Conservation (phyloP, 108 stramenopile species). For the Skeletonema marinoi region DNA sequence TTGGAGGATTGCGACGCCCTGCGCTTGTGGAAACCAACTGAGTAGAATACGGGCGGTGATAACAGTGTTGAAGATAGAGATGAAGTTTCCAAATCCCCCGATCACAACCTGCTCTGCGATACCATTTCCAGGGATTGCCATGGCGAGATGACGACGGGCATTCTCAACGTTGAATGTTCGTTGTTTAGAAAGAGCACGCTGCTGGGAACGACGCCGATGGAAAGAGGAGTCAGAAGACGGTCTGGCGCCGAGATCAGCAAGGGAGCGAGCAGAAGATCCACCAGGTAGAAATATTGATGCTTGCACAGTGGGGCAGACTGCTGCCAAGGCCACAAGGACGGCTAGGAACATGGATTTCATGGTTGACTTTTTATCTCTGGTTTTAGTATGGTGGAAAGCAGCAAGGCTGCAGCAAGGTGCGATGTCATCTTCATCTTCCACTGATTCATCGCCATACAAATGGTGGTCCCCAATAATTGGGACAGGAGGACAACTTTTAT, state of each 20-base stretch:
- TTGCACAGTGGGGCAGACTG: not conserved
- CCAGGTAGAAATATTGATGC: slow-evolving; percentile 39
- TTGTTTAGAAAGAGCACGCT: slow-evolving; percentile 13
- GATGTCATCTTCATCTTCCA: not conserved
- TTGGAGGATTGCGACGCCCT: slow-evolving; percentile 55
- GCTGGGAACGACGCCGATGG: slow-evolving; percentile 33
- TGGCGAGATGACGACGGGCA: slow-evolving; percentile 49
- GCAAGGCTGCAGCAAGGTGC: not conserved
- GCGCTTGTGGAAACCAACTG: slow-evolving; percentile 89
- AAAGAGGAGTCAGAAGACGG: slow-evolving; percentile 19
- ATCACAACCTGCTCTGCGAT: slow-evolving; percentile 84
- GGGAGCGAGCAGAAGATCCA: slow-evolving; percentile 6
- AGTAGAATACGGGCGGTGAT: slow-evolving; percentile 91
- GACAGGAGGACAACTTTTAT: too few relatives aligned
- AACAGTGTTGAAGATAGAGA: slow-evolving; percentile 87
- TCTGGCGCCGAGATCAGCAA: slow-evolving; percentile 11
- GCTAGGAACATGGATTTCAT: not conserved
- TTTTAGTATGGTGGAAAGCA: not conserved
- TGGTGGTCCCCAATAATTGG: too few relatives aligned
- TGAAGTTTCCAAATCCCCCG: slow-evolving; percentile 85
- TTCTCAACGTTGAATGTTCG: not conserved
- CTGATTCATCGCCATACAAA: not conserved
- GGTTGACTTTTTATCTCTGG: too few relatives aligned
- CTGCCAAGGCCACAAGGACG: slow-evolving; percentile 1
- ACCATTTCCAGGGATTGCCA: slow-evolving; percentile 89